Percentiles rank a stretch among this genome's conserved stretches.
Conservation (phyloP, 306 rosid species). For the Quercus engelmannii region DNA sequence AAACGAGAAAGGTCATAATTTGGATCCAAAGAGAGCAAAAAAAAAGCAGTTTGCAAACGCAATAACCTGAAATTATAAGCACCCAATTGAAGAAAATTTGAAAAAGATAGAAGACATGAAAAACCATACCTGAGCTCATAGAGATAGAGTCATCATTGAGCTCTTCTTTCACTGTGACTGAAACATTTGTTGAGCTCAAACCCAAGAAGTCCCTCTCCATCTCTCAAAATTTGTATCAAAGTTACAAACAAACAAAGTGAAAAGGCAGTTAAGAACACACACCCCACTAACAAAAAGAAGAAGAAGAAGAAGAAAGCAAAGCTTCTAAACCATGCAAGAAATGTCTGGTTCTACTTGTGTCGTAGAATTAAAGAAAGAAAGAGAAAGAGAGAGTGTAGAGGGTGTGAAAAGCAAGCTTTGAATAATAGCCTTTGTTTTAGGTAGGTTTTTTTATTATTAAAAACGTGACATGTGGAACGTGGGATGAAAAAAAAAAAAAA, state of each 20-base stretch:
- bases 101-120: neutral
- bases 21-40: neutral
- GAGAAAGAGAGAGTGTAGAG: neutral
- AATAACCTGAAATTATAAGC: neutral
- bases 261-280: too few relatives aligned
- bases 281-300: neutral
- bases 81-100: neutral
- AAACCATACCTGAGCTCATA: constrained; percentile 48
- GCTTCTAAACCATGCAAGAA: constrained; percentile 3
- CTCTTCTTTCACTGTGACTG: constrained; percentile 33
- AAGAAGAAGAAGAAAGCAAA: neutral
- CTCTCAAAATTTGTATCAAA: neutral
- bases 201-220: constrained; percentile 82
- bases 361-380: neutral
- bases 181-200: constrained; percentile 41
- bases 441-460: neutral
- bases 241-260: too few relatives aligned
- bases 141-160: constrained; percentile 29
- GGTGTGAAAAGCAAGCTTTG: neutral
- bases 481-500: constrained; percentile 16
- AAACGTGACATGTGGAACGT: constrained; percentile 23
- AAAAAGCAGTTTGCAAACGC: neutral
- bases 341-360: constrained; percentile 10
- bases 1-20: too few relatives aligned
- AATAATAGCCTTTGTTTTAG: neutral